Percentiles rank a stretch among this genome's conserved stretches.
phyloP scores from a whole-genome alignment of 768 basidiomycete species.

The Lepiota venenata region DNA sequence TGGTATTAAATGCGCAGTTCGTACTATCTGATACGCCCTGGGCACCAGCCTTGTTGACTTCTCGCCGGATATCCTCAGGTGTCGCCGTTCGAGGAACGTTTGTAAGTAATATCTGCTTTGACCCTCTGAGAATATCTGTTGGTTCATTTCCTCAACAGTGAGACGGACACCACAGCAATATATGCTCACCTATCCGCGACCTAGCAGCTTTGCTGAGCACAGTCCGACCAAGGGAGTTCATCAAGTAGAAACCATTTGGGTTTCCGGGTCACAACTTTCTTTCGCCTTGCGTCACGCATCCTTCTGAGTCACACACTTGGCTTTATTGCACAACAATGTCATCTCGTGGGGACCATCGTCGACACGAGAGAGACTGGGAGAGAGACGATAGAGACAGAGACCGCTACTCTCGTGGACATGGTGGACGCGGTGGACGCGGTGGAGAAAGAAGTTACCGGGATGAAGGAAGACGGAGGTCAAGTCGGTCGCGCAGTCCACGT shows the following conservation, averaged over 20 bases:
- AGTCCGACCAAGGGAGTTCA: not conserved
- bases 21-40: slow-evolving; percentile 46
- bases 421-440: slow-evolving; percentile 25
- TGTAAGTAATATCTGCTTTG: slow-evolving; percentile 43
- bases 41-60: slow-evolving; percentile 36
- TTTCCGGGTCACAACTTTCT: slow-evolving; percentile 3
- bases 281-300: slow-evolving; percentile 5
- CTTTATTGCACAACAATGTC: slow-evolving; percentile 38
- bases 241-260: not conserved
- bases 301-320: slow-evolving; percentile 7
- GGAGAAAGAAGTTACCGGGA: slow-evolving; percentile 35
- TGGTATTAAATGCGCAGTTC: slow-evolving; percentile 7
- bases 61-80: slow-evolving; percentile 51
- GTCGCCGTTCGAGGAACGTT: slow-evolving; percentile 51
- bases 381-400: slow-evolving; percentile 40
- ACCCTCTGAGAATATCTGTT: slow-evolving; percentile 18
- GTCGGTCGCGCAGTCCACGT: slow-evolving; percentile 48
- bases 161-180: not conserved
- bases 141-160: not conserved
- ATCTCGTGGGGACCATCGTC: slow-evolving; percentile 49
- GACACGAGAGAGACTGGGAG: slow-evolving; percentile 59
- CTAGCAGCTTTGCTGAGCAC: not conserved
- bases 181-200: not conserved
- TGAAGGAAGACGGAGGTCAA: slow-evolving; percentile 42
- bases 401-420: slow-evolving; percentile 31